Base-by-base conservation (phyloP, 1,284 basidiomycete species). In the Pseudozyma thailandica region DNA sequence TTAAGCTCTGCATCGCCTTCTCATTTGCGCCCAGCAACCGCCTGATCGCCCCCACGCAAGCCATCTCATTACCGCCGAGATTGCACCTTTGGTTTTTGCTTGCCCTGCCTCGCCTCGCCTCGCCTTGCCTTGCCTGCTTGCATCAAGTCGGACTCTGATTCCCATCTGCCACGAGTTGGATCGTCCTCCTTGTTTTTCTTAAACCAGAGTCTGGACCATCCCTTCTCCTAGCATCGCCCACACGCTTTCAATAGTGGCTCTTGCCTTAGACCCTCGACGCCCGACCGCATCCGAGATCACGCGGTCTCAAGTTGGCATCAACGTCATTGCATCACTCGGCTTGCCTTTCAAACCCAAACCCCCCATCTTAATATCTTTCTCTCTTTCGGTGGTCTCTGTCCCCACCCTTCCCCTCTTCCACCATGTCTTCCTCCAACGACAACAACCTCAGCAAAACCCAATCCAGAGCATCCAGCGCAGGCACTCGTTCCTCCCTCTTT, bases 381-480 rank as follows among this genome's bases (percentile, higher is more conserved):
- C 35, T 21, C 21, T 27, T 44, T 18, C 41, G 28, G 41, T 28
- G 42, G 39, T 44, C 39, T 30, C 13, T 15, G 15, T 28, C 44
- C 39, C 25, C 18, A 26, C 18, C 20, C 45, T 12, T 25, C 31
- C 25, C 6, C 16, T 23, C 18, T 27, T 12, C 42, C 61, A 61
- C 30, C 68, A 71, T 71, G 68, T 60, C 68, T n/a, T 9, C 33
- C n/a, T n/a, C 13, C 13, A 12, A 35, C 33, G 33, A 35, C 15
- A 35, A 35, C 42, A 25, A 46, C 23, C 57, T 71, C 23, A 47
- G 27, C 33, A 60, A 65, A 21, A 65, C 68, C 43, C 16, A 45
- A n/a, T 66, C 69, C 13, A 50, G 69, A 26, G 57, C 57, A 33
- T 71, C 68, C 21, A 64, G 57, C 50, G 58, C 68, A 4, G 56